phyloP scores from a whole-genome alignment of 2,329 filamentous ascomycete genomes.

The Nemania sp. region DNA sequence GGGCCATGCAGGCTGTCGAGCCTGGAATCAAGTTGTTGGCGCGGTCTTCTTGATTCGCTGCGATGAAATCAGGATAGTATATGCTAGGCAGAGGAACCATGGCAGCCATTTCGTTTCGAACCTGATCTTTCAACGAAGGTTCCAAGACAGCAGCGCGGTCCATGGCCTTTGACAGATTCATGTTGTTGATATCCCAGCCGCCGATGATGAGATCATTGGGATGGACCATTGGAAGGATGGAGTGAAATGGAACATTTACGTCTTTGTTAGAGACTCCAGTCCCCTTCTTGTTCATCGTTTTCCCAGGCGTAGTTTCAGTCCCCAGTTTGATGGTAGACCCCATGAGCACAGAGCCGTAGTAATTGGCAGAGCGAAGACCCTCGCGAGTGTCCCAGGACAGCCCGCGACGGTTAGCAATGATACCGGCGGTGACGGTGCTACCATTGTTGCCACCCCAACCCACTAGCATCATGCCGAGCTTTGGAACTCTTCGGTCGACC shows the following conservation, averaged over 20 bases:
- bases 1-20: conserved; percentile 78
- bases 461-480: conserved; percentile 95
- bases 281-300: no score
- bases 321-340: conserved; percentile 96
- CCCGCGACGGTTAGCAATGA: conserved; percentile 88
- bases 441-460: conserved; percentile 99
- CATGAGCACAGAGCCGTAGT: conserved; percentile 98
- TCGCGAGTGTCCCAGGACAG: conserved; percentile 94
- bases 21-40: conserved; percentile 89
- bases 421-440: conserved; percentile 93
- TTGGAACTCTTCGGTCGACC: conserved; percentile 89
- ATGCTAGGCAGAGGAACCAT: conserved; percentile 91
- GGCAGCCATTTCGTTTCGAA: conserved; percentile 88
- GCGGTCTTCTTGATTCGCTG: conserved; percentile 95
- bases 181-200: conserved; percentile 93
- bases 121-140: conserved; percentile 85
- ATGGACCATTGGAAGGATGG: conserved; percentile 94
- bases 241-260: conserved; percentile 94
- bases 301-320: conserved; percentile 79
- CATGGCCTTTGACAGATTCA: conserved; percentile 91
- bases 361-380: conserved; percentile 83
- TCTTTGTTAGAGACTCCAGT: conserved; percentile 83
- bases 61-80: conserved; percentile 99
- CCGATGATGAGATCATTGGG: conserved; percentile 94
- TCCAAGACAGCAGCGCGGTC: conserved; percentile 94